Base-by-base conservation (phyloP, 345 rosid genomes). In the Brassica incana region DNA sequence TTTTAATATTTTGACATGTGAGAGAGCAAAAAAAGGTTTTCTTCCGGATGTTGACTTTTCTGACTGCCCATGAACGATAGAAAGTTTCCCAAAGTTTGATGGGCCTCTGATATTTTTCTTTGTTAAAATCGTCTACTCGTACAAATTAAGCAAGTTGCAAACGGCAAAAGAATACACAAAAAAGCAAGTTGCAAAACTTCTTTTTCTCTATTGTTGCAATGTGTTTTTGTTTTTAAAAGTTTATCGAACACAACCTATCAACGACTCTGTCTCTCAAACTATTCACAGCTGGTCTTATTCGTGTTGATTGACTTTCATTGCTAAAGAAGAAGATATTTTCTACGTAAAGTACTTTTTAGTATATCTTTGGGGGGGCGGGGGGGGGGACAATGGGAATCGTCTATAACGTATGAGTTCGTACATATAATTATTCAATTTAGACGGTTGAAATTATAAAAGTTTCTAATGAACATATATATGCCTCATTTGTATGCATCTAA, bases 31-130 rank as follows among this genome's bases (percentile, higher is more conserved):
- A 32, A 32, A 11, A 16, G 9, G 40, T 52, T 73, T 27, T 68
- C 36, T 68, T 79, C 78, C 45, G 35, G 75, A 74, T 67, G 69
- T 68, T 61, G 82, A 79, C 65, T 61, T 79, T 79, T 68, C 15
- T 33, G 48, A 45, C 59, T 50, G 5, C 3, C 68, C 35, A 14
- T 72, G 73, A 67, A 73, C 14, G 5, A 72, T 64, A 15, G 30
- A 40, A 23, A 25, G 27, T 38, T 38, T 38, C 5, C 35, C 35
- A 32, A 32, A 32, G 35, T 32, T 32, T 32, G 35, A 32, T 32
- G 45, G 8, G 8, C 45, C 45, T 38, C 45, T 2, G 45, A 38
- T 38, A 8, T 29, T 59, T 36, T 72, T 58, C 27, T 32, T 18
- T 58, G 18, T 58, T 18, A 62, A n/a, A 8, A 27, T 12, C 30